Evolutionary conservation across 352 stramenopile genomes (phyloP).

Genomic region (Phytophthora boehmeriae): DNA sequence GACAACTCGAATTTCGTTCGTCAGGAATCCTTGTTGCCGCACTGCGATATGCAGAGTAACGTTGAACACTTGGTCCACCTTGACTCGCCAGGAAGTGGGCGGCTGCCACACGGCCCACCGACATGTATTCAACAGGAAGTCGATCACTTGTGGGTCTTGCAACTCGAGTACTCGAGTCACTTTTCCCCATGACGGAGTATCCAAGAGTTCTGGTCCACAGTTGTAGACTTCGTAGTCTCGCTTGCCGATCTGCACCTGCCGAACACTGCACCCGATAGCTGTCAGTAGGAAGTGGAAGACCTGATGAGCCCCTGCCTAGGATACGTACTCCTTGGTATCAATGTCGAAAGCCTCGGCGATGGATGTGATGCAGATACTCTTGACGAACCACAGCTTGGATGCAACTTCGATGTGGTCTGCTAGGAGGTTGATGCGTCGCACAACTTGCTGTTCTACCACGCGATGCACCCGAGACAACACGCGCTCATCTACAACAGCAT

Average conservation of each 20-base stretch:
- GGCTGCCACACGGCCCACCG: conserved; percentile 65
- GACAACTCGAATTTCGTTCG: conserved; percentile 54
- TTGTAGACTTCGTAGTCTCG: conserved; percentile 61
- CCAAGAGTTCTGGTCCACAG: conserved; percentile 52
- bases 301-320: neutral
- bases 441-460: conserved; percentile 56
- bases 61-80: conserved; percentile 71
- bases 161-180: conserved; percentile 38
- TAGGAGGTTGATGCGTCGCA: conserved; percentile 46
- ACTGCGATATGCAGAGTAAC: conserved; percentile 50
- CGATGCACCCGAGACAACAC: conserved; percentile 52
- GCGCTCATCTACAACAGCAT: conserved; percentile 60
- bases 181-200: conserved; percentile 50
- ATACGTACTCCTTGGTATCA: conserved; percentile 51
- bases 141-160: conserved; percentile 29
- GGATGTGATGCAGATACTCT: conserved; percentile 62
- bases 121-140: conserved; percentile 49
- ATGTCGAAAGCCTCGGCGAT: conserved; percentile 62
- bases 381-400: conserved; percentile 70
- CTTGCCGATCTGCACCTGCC: conserved; percentile 55
- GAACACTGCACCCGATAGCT: conserved; percentile 40
- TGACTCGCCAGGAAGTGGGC: conserved; percentile 65
- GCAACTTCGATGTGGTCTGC: conserved; percentile 55
- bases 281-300: conserved; percentile 1
- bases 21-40: conserved; percentile 58